Evolutionary conservation across 1,284 basidiomycete genomes (phyloP).

Genomic region (Cutaneotrichosporon sp.): DNA sequence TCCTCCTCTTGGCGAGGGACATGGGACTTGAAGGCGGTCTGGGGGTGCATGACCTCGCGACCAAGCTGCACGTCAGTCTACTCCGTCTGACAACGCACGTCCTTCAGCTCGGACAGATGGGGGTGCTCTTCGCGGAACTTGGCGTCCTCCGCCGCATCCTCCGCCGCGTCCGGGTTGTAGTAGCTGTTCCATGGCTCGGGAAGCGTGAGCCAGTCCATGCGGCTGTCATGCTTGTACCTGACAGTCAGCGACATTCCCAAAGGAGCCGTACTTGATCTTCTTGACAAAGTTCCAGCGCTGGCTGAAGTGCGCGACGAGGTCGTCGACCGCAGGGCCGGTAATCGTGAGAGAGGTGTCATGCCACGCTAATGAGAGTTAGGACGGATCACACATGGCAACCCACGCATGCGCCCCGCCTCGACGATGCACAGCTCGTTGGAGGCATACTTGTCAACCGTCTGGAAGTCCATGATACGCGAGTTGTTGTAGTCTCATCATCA

Average conservation of each 20-base stretch:
- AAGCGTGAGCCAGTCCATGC: slow-evolving; percentile 75
- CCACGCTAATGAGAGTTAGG: slow-evolving; percentile 43
- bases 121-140: slow-evolving; percentile 51
- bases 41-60: slow-evolving; percentile 49
- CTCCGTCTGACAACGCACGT: slow-evolving; percentile 25
- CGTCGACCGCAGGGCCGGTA: slow-evolving; percentile 77
- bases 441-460: slow-evolving; percentile 73
- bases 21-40: slow-evolving; percentile 46
- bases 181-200: slow-evolving; percentile 57
- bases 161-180: slow-evolving; percentile 26
- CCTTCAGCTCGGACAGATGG: slow-evolving; percentile 49
- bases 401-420: slow-evolving; percentile 63
- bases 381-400: slow-evolving; percentile 15
- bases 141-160: slow-evolving; percentile 29
- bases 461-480: slow-evolving; percentile 56
- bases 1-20: slow-evolving; percentile 42
- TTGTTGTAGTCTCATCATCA: slow-evolving; percentile 76
- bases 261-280: slow-evolving; percentile 38
- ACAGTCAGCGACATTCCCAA: slow-evolving; percentile 1
- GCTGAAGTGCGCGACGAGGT: slow-evolving; percentile 86
- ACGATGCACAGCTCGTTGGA: slow-evolving; percentile 71
- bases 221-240: slow-evolving; percentile 57
- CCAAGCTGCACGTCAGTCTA: slow-evolving; percentile 30
- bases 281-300: slow-evolving; percentile 61
- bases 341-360: slow-evolving; percentile 68